Evolutionary conservation across 202 grass and related monocot genomes (phyloP).

Genomic region (Thinopyrum obtusiflorum): DNA sequence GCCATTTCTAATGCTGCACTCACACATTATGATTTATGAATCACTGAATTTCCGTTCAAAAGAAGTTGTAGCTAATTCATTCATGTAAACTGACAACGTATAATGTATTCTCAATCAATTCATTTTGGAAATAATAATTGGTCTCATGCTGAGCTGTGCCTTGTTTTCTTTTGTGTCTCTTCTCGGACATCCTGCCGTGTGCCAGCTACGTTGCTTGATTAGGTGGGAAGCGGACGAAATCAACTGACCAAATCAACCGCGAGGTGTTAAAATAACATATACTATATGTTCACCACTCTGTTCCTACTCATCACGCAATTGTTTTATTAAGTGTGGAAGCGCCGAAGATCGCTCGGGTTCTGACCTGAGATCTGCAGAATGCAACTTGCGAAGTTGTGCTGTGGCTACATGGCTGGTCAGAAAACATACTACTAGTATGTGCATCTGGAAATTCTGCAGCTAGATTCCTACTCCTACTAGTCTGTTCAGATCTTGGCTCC

Average conservation of each 20-base stretch:
- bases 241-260: conserved; percentile 5
- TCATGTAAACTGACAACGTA: conserved; percentile 12
- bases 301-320: conserved; percentile 25
- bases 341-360: not conserved
- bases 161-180: not conserved
- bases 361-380: conserved; percentile 13
- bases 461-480: not conserved
- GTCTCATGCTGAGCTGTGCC: conserved; percentile 4
- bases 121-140: conserved; percentile 9
- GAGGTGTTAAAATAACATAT: not conserved
- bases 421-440: conserved; percentile 28
- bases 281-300: not conserved
- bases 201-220: conserved; percentile 30
- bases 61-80: not conserved
- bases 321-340: conserved; percentile 1
- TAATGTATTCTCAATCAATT: conserved; percentile 16
- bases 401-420: not conserved
- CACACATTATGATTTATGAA: not conserved
- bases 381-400: not conserved
- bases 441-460: not conserved
- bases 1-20: not conserved
- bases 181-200: not conserved
- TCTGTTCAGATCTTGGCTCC: not conserved
- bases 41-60: not conserved
- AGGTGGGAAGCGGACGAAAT: conserved; percentile 15